Conservation (phyloP, 1,139 yeast species). For the Suhomyces wounanorum region DNA sequence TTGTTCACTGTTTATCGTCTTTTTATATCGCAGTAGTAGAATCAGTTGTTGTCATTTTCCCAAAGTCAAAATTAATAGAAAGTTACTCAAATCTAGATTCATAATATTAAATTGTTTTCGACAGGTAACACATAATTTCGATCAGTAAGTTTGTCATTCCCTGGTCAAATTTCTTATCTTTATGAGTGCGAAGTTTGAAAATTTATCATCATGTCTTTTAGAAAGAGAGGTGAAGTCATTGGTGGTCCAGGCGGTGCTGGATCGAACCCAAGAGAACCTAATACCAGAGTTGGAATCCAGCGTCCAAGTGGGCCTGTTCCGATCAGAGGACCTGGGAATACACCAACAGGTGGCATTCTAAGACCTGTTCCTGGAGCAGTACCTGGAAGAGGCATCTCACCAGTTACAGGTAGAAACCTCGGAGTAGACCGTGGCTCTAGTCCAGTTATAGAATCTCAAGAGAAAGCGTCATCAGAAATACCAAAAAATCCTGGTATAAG, state of each 20-base stretch:
- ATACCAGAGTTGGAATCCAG: constrained; percentile 4
- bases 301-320: constrained; percentile 8
- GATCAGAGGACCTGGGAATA: background rate
- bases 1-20: too few relatives aligned
- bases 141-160: background rate
- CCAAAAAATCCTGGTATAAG: constrained; percentile 58
- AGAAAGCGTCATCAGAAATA: constrained; percentile 1
- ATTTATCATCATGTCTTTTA: constrained; percentile 56
- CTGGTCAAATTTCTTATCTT: background rate
- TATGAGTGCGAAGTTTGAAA: background rate
- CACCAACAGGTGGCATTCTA: background rate
- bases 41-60: too few relatives aligned
- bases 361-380: background rate
- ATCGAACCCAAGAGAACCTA: constrained; percentile 2
- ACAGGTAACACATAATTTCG: background rate
- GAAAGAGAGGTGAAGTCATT: constrained; percentile 67
- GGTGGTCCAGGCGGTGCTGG: constrained; percentile 21
- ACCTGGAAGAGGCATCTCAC: constrained; percentile 1
- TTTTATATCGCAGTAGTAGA: too few relatives aligned
- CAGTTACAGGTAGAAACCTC: background rate
- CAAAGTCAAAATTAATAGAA: too few relatives aligned
- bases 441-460: constrained; percentile 13
- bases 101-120: too few relatives aligned
- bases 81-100: too few relatives aligned
- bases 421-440: constrained; percentile 2